A percentile compares a stretch with the other conserved stretches of the same genome.
Conservation (phyloP, 1,284 basidiomycete genomes). For the Apiotrichum veenhuisii region DNA sequence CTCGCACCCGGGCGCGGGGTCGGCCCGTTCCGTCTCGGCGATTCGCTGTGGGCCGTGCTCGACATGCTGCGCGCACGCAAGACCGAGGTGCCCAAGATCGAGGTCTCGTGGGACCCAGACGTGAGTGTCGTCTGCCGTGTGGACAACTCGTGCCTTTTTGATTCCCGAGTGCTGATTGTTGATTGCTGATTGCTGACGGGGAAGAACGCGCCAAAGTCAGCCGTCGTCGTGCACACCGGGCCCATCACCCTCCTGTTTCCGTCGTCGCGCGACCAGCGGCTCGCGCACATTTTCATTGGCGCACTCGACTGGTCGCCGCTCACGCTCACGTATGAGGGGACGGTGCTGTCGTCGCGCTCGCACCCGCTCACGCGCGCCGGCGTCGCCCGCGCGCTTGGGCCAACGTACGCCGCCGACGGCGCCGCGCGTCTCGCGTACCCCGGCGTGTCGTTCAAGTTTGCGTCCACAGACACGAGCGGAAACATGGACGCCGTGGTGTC, state of each 20-base stretch:
- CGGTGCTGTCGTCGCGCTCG: constrained; percentile 57
- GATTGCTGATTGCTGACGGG: neutral
- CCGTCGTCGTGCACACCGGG: constrained; percentile 69
- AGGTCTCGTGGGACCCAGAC: constrained; percentile 76
- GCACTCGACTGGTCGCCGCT: constrained; percentile 44
- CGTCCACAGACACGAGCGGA: constrained; percentile 45
- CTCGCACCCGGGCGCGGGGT: constrained; percentile 71
- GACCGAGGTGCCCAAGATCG: constrained; percentile 66
- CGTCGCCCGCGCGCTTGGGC: constrained; percentile 72
- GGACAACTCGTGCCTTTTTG: no score
- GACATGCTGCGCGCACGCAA: constrained; percentile 58
- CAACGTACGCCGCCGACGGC: constrained; percentile 65
- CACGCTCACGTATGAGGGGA: constrained; percentile 65
- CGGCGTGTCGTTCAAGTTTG: constrained; percentile 72
- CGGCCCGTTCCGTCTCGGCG: constrained; percentile 72
- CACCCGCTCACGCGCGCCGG: constrained; percentile 61
- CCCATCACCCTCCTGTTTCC: constrained; percentile 71
- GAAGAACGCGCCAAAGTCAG: constrained; percentile 58
- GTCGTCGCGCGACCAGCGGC: constrained; percentile 64
- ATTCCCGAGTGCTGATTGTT: no score
- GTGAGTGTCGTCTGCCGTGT: constrained; percentile 37
- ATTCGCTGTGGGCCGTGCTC: constrained; percentile 74
- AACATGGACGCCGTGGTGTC: constrained; percentile 42
- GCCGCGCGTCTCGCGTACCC: constrained; percentile 54
- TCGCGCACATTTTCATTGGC: constrained; percentile 64